Base-by-base conservation (phyloP, 2,329 filamentous ascomycete species). In the Talaromyces sp. region DNA sequence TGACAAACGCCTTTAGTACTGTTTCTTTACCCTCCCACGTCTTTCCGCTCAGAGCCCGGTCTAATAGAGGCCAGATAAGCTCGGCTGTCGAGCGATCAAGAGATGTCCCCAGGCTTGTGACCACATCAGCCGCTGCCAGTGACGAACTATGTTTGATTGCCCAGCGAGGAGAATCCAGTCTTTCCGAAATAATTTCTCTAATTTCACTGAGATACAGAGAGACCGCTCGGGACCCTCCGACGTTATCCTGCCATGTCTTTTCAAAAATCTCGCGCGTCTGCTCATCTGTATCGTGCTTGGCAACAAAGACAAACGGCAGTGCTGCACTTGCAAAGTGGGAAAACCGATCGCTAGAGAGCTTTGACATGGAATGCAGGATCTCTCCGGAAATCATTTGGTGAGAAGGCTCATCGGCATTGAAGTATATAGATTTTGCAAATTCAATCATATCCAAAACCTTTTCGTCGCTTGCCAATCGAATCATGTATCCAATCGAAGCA, bases 21-120 rank as follows among this genome's bases (percentile, higher is more conserved):
- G 87, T 87, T 76, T 97, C 92, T 73, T 99, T 99, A 27, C 92
- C 92, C 0, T 89, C 84, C 82, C 96, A 99, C 0, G 93, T 96
- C 81, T 97, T 98, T 12, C 96, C 87, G 2, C 87, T 85, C 47
- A 98, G 78, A 1, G 91, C 87, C 70, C 89, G 91, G 65, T 97
- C 91, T 55, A 96, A 82, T 1, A 89, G 85, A 0, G 91, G 91
- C 94, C 94, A 99, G 27, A 97, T 80, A 16, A 79, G 78, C 66
- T 82, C 80, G 18, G 90, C 81, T 47, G 87, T 86, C 2, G 81
- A 70, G 18, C 83, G 80, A 64, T 84, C 85, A 57, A 84, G 82
- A 23, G 85, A 85, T 12, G 73, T 67, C 5, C 81, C 80, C 30
- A 93, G 83, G 1, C 89, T 87, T 23, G 82, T 82, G 12, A 92